A percentile compares a stretch with the other conserved stretches of the same genome.
Conservation (phyloP, 352 stramenopile genomes). For the Phytophthora vignae region DNA sequence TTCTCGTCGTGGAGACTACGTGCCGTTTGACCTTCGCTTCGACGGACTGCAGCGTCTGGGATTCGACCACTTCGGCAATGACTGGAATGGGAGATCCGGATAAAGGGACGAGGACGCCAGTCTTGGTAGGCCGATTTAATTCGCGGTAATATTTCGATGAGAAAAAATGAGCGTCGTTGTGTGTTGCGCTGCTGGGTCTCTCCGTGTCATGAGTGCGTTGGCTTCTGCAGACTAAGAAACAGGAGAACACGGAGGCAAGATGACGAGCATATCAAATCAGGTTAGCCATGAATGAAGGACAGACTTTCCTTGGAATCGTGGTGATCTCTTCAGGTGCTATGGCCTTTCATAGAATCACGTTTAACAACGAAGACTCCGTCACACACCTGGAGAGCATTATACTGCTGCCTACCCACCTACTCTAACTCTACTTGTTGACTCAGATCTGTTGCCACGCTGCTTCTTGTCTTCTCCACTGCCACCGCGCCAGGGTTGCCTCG, state of each 20-base stretch:
- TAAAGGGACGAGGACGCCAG: slow-evolving; percentile 28
- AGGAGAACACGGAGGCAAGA: background rate
- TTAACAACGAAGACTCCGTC: background rate
- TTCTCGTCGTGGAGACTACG: slow-evolving; percentile 22
- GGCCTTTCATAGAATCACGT: no score
- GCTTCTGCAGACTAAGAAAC: no score
- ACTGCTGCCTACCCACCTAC: slow-evolving; percentile 21
- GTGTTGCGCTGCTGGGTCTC: slow-evolving; percentile 12
- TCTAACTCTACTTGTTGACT: slow-evolving; percentile 26
- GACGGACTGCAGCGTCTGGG: slow-evolving; percentile 27
- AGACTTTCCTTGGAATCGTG: background rate
- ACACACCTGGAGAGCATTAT: slow-evolving; percentile 14
- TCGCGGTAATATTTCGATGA: slow-evolving; percentile 75
- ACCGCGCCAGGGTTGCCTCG: background rate
- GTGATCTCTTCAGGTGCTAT: background rate
- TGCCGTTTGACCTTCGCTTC: slow-evolving; percentile 11
- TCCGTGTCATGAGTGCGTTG: background rate
- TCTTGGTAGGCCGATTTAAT: slow-evolving; percentile 54
- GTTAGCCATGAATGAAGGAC: background rate
- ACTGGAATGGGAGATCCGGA: slow-evolving; percentile 25
- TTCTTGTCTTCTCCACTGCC: slow-evolving; percentile 10
- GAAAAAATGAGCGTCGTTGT: slow-evolving; percentile 33
- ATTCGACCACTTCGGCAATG: slow-evolving; percentile 26
- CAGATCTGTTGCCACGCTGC: slow-evolving; percentile 12
- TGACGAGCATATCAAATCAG: background rate